Evolutionary conservation across 345 rosid species (phyloP).

Genomic region (Populus deltoides): DNA sequence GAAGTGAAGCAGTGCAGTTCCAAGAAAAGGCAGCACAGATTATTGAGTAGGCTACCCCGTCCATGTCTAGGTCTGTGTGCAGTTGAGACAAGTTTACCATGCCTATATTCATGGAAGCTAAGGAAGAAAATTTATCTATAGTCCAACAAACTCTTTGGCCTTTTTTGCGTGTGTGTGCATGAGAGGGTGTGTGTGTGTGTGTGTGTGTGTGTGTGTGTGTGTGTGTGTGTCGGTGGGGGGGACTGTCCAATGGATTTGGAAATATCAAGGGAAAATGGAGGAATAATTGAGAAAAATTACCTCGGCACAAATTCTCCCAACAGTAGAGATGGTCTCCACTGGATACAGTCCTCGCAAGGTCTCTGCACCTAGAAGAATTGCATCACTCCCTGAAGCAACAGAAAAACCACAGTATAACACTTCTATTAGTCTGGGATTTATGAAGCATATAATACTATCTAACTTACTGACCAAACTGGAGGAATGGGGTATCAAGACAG

Average conservation of each 20-base stretch:
- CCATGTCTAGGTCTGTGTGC: neutral
- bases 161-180: neutral
- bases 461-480: neutral
- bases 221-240: no score
- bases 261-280: neutral
- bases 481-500: neutral
- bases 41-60: neutral
- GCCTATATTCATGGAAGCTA: neutral
- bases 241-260: neutral
- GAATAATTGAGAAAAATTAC: constrained; percentile 27
- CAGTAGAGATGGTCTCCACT: constrained; percentile 71
- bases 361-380: constrained; percentile 95
- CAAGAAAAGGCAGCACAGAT: neutral
- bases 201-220: neutral
- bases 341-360: constrained; percentile 95
- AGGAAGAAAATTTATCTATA: no score
- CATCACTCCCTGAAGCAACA: constrained; percentile 69
- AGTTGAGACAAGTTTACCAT: neutral
- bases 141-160: neutral
- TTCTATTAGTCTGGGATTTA: neutral
- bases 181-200: neutral
- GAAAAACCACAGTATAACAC: neutral
- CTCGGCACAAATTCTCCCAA: constrained; percentile 91
- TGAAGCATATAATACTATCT: neutral
- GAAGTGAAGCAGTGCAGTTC: neutral